These are phyloP conservation scores for Spergularia bocconei DNA, from an alignment of 148 eudicot species.

Conservation along the genomic window DNA sequence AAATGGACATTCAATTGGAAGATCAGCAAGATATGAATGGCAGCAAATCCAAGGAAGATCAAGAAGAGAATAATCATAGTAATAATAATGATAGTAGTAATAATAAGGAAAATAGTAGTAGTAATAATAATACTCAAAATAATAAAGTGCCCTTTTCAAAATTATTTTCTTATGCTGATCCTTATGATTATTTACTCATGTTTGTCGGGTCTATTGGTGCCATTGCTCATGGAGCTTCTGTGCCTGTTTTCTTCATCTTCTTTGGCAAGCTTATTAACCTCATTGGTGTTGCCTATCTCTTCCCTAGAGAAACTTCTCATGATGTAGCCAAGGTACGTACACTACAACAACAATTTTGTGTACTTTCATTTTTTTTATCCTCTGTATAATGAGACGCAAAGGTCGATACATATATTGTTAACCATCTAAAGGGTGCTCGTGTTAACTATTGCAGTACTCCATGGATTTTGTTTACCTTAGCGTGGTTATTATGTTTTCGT, in stretches of 20 bases:
- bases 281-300: conserved; percentile 81
- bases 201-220: conserved; percentile 72
- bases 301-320: conserved; percentile 83
- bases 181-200: conserved; percentile 70
- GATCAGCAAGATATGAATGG: conserved; percentile 8
- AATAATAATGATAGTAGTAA: neutral
- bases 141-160: conserved; percentile 44
- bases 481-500: conserved; percentile 74
- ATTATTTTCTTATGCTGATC: conserved; percentile 65
- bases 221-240: conserved; percentile 76
- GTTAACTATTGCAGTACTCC: conserved; percentile 71
- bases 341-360: too few species aligned
- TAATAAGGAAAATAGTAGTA: conserved; percentile 1
- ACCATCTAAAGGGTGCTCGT: too few species aligned
- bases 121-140: neutral
- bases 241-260: conserved; percentile 91
- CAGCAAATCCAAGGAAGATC: neutral
- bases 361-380: too few species aligned
- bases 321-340: conserved; percentile 64
- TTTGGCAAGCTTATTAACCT: conserved; percentile 86
- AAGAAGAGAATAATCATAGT: neutral
- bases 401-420: neutral
- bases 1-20: conserved; percentile 31
- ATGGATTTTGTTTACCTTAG: conserved; percentile 93
- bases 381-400: neutral